A percentile compares a stretch with the other conserved stretches of the same genome.
Conservation (phyloP, 495 filamentous ascomycete species). For the Darksidea phi region DNA sequence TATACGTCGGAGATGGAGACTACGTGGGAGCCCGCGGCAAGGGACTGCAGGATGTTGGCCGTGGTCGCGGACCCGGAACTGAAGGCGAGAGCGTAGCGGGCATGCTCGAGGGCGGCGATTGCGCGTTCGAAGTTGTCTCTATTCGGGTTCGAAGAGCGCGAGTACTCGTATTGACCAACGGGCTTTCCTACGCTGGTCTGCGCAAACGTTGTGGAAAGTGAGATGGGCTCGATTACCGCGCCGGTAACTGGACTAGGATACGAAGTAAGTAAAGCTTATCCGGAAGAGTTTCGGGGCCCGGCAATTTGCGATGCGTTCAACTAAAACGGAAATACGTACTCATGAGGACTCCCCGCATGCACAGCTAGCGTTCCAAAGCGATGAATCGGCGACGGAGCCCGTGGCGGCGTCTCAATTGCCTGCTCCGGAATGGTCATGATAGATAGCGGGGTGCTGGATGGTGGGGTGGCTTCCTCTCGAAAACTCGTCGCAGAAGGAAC, state of each 20-base stretch:
- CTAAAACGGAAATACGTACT: no score
- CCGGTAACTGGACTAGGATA: slow-evolving; percentile 82
- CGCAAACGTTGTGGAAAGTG: slow-evolving; percentile 89
- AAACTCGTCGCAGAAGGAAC: no score
- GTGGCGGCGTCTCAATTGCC: slow-evolving; percentile 58
- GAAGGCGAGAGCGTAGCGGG: slow-evolving; percentile 90
- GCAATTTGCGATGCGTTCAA: no score
- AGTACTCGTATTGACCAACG: slow-evolving; percentile 86
- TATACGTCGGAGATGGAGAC: slow-evolving; percentile 97
- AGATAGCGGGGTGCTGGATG: no score
- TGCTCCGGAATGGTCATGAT: slow-evolving; percentile 46
- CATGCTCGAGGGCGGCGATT: slow-evolving; percentile 87
- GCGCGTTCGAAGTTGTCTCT: slow-evolving; percentile 87
- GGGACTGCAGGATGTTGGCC: slow-evolving; percentile 85
- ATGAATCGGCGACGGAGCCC: slow-evolving; percentile 59
- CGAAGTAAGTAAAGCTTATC: no score
- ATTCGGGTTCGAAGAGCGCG: slow-evolving; percentile 88
- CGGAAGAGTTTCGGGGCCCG: no score
- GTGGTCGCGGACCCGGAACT: slow-evolving; percentile 93
- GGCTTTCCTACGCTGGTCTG: slow-evolving; percentile 83
- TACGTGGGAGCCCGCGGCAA: slow-evolving; percentile 89
- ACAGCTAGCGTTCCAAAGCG: slow-evolving; percentile 91
- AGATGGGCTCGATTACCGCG: slow-evolving; percentile 93
- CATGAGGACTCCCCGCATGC: slow-evolving; percentile 86
- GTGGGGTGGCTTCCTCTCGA: no score